A percentile compares a stretch with the other conserved stretches of the same genome.
Conservation (phyloP, 495 filamentous ascomycete species). For the Penicillium soppii region DNA sequence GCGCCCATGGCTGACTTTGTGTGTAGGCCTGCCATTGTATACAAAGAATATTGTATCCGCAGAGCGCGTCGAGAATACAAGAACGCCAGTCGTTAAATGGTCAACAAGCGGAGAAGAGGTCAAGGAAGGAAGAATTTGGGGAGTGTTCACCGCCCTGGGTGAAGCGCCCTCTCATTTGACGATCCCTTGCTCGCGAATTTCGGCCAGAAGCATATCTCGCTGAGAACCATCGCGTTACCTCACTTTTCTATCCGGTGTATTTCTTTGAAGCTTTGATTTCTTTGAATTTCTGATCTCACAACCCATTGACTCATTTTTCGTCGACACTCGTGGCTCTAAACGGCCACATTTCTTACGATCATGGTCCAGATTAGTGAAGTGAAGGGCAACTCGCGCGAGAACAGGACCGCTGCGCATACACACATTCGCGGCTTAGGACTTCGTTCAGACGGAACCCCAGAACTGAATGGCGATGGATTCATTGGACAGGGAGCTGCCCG, state of each 20-base stretch:
- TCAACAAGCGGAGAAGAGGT: slow-evolving; percentile 2
- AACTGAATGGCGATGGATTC: slow-evolving; percentile 74
- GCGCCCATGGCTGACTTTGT: slow-evolving; percentile 32
- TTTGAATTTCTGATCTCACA: not conserved
- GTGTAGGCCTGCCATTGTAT: slow-evolving; percentile 35
- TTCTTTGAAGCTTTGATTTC: slow-evolving; percentile 8
- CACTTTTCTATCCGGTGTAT: slow-evolving; percentile 12
- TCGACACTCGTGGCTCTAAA: slow-evolving; percentile 17
- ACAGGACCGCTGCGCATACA: slow-evolving; percentile 92
- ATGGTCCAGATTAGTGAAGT: slow-evolving; percentile 98
- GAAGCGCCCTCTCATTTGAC: slow-evolving; percentile 30
- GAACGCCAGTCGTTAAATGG: not conserved
- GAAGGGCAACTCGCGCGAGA: slow-evolving; percentile 91
- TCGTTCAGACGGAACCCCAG: slow-evolving; percentile 76
- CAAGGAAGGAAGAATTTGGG: slow-evolving; percentile 39
- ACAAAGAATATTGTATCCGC: slow-evolving; percentile 1
- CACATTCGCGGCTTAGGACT: slow-evolving; percentile 95
- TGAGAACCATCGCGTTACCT: slow-evolving; percentile 15
- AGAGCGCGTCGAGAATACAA: slow-evolving; percentile 2
- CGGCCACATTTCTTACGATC: slow-evolving; percentile 31
- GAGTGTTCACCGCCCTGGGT: slow-evolving; percentile 41
- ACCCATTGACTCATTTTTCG: slow-evolving; percentile 1
- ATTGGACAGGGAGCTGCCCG: slow-evolving; percentile 85
- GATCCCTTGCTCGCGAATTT: slow-evolving; percentile 41
- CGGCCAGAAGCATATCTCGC: slow-evolving; percentile 28